Conservation (phyloP, 2,329 filamentous ascomycete genomes). For the Microcyclosporella mali region DNA sequence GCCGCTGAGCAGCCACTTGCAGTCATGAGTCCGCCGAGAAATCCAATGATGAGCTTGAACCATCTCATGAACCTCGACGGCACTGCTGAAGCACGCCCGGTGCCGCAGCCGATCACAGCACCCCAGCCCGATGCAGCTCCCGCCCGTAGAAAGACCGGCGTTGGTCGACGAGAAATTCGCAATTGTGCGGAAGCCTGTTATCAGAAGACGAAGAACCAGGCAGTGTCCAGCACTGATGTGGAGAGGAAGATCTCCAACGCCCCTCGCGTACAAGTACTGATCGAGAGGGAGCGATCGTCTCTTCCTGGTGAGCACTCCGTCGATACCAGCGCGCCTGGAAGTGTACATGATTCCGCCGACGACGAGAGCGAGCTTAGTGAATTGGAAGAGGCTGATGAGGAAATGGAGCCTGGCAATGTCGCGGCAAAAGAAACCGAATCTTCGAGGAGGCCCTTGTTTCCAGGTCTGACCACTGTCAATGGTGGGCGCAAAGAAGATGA, state of each 20-base stretch:
- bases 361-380: slow-evolving; percentile 52
- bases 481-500: slow-evolving; percentile 8
- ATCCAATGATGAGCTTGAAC: slow-evolving; percentile 29
- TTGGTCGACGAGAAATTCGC: slow-evolving; percentile 54
- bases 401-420: slow-evolving; percentile 47
- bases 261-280: slow-evolving; percentile 23
- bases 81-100: slow-evolving; percentile 12
- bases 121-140: slow-evolving; percentile 14
- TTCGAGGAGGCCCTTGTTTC: slow-evolving; percentile 20
- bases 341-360: slow-evolving; percentile 47
- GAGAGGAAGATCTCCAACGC: slow-evolving; percentile 5
- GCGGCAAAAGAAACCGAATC: slow-evolving; percentile 5
- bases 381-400: slow-evolving; percentile 46
- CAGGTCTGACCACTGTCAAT: slow-evolving; percentile 14
- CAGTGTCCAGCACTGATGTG: slow-evolving; percentile 7
- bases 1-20: slow-evolving; percentile 13
- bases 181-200: slow-evolving; percentile 54
- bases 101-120: slow-evolving; percentile 7
- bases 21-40: slow-evolving; percentile 19
- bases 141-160: slow-evolving; percentile 48
- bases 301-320: slow-evolving; percentile 30
- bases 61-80: slow-evolving; percentile 33
- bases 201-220: slow-evolving; percentile 25
- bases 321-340: slow-evolving; percentile 52
- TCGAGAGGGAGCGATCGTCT: slow-evolving; percentile 17